Base-by-base conservation (phyloP, 106 monocot species). In the Ottelia alismoides region DNA sequence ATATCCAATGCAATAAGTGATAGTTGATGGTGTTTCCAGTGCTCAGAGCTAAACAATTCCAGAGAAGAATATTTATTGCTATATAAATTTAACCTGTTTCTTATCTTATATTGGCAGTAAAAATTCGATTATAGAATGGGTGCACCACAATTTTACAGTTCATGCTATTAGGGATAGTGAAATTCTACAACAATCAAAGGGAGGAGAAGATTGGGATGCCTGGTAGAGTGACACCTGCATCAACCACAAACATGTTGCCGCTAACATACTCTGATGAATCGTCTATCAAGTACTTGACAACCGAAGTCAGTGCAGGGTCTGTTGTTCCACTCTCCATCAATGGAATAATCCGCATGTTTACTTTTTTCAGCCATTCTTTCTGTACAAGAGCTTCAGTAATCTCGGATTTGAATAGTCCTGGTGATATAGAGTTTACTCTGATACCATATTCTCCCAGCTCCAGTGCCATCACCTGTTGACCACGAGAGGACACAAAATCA, bases 331-430 rank as follows among this genome's bases (percentile, higher is more conserved):
- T 61, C 1, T 66, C 68, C 61, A 45, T 61, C 45, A 91, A 47
- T 2, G 90, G 90, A 4, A 81, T 64, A 3, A 58, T 91, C 63
- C 46, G 84, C 54, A 30, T 40, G 26, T 66, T 67, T 43, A 91
- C 90, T 1, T 54, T 59, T 28, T 75, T 71, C 0, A 91, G 72
- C 85, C 90, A 85, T 43, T 75, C 60, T 22, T 72, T 85, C 71
- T 81, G 10, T 75, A 91, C 27, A 0, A 91, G 78, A 20, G 61
- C 69, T 26, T 72, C 65, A 3, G 90, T 91, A 47, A 85, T 91
- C 81, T 91, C 90, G 6, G 81, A 85, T 47, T 78, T 85, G 72
- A 85, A 91, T 65, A 91, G 21, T 22, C 90, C 90, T n/a, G 90
- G 90, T 16, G 81, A 69, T 60, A 85, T 71, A 0, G 90, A 72